A percentile compares a stretch with the other conserved stretches of the same genome.
Conservation (phyloP, 305 asterid genomes). For the Rubia tinctorum region DNA sequence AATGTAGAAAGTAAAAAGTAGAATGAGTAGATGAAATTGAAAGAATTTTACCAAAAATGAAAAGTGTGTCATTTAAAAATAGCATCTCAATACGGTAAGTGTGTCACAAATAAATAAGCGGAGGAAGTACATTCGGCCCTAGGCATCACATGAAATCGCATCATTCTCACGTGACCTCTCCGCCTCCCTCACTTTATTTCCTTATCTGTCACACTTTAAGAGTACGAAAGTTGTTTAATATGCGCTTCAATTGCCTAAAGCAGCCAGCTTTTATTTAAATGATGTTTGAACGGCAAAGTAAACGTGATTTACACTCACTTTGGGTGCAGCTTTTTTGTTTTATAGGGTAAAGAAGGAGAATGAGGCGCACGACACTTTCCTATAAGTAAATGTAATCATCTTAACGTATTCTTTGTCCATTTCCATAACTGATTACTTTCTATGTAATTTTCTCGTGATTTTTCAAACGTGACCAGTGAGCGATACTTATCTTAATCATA, state of each 20-base stretch:
- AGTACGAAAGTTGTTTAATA: neutral
- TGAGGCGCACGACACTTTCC: conserved; percentile 9
- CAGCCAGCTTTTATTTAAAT: neutral
- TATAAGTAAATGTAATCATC: neutral
- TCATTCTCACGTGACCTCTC: neutral
- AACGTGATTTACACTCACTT: neutral
- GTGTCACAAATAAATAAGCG: too few species aligned
- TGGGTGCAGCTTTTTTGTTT: neutral
- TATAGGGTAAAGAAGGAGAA: neutral
- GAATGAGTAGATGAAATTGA: too few species aligned
- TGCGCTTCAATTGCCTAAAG: neutral
- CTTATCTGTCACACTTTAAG: neutral
- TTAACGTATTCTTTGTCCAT: too few species aligned
- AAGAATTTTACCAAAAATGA: too few species aligned
- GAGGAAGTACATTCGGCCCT: neutral
- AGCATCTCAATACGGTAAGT: too few species aligned
- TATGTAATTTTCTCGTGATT: neutral
- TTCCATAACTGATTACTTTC: too few species aligned
- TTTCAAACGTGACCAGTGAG: neutral
- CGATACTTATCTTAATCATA: too few species aligned
- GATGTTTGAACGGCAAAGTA: neutral
- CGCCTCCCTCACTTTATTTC: neutral
- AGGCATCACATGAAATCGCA: neutral
- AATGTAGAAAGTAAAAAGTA: too few species aligned
- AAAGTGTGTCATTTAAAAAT: too few species aligned